phyloP scores from a whole-genome alignment of 805 yeast genomes.

The Saturnispora halmiae region DNA sequence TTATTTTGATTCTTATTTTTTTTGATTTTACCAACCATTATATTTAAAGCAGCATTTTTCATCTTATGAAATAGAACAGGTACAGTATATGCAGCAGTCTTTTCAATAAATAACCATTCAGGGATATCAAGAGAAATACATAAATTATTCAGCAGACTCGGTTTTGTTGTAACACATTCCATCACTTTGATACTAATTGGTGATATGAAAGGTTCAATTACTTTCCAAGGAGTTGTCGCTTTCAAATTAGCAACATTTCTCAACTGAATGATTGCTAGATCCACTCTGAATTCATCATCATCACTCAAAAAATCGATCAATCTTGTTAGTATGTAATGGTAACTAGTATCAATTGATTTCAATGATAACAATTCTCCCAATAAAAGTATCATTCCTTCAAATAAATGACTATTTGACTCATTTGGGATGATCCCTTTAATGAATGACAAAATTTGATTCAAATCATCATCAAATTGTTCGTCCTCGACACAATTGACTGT shows the following conservation, averaged over 20 bases:
- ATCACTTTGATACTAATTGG: slow-evolving; percentile 58
- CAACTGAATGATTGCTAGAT: slow-evolving; percentile 60
- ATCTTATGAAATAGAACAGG: slow-evolving; percentile 56
- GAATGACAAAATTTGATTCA: slow-evolving; percentile 36
- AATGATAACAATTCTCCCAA: slow-evolving; percentile 60
- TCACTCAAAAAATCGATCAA: slow-evolving; percentile 61
- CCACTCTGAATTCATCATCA: slow-evolving; percentile 52
- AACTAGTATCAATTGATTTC: slow-evolving; percentile 51
- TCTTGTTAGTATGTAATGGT: slow-evolving; percentile 56
- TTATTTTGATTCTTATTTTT: slow-evolving; percentile 2
- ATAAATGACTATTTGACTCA: slow-evolving; percentile 22
- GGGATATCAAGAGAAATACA: slow-evolving; percentile 60
- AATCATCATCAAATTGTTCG: slow-evolving; percentile 33
- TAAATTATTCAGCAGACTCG: slow-evolving; percentile 47
- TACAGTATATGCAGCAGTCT: slow-evolving; percentile 65
- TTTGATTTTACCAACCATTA: slow-evolving; percentile 8
- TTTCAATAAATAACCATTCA: slow-evolving; percentile 47
- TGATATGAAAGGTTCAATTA: slow-evolving; percentile 73
- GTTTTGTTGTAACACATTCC: slow-evolving; percentile 39
- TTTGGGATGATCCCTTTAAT: slow-evolving; percentile 36
- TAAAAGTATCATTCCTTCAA: slow-evolving; percentile 50
- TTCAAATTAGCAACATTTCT: slow-evolving; percentile 48
- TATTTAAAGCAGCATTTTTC: slow-evolving; percentile 9
- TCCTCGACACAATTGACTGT: slow-evolving; percentile 36
- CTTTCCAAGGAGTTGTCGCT: slow-evolving; percentile 62